A percentile compares a stretch with the other conserved stretches of the same genome.
Evolutionary conservation across 352 stramenopile species (phyloP).

Genomic region (Phytophthora idaei): DNA sequence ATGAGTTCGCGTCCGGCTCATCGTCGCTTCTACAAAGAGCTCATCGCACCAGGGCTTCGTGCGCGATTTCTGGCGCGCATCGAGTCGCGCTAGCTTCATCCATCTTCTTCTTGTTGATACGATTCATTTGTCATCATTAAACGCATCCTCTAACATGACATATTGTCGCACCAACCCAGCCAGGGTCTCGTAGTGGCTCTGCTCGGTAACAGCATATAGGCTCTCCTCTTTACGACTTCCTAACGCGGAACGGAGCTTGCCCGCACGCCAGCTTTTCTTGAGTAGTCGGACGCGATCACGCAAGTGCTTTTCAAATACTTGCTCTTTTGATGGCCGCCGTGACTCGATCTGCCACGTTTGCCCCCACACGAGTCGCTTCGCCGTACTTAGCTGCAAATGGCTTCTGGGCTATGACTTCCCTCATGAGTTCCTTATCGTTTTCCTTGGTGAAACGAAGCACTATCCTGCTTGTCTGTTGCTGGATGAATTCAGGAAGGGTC

Average conservation of each 20-base stretch:
- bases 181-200: constrained; percentile 10
- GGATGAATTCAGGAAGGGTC: too few species aligned
- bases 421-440: constrained; percentile 16
- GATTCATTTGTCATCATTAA: neutral
- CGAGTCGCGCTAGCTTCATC: neutral
- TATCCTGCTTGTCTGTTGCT: neutral
- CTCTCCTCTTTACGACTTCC: constrained; percentile 6
- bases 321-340: neutral
- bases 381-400: constrained; percentile 11
- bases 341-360: neutral
- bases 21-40: too few species aligned
- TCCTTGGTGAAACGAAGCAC: constrained; percentile 15
- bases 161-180: neutral
- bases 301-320: neutral
- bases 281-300: neutral
- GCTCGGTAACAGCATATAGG: constrained; percentile 3
- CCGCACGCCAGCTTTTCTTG: neutral
- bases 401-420: constrained; percentile 12
- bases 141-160: neutral
- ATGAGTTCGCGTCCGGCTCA: too few species aligned
- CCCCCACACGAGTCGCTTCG: neutral
- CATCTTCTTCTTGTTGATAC: neutral
- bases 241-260: neutral
- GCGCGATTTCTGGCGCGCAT: neutral
- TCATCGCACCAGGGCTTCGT: neutral